Percentiles rank a stretch among this genome's conserved stretches.
Conservation (phyloP, 306 rosid species). For the Morella rubra region DNA sequence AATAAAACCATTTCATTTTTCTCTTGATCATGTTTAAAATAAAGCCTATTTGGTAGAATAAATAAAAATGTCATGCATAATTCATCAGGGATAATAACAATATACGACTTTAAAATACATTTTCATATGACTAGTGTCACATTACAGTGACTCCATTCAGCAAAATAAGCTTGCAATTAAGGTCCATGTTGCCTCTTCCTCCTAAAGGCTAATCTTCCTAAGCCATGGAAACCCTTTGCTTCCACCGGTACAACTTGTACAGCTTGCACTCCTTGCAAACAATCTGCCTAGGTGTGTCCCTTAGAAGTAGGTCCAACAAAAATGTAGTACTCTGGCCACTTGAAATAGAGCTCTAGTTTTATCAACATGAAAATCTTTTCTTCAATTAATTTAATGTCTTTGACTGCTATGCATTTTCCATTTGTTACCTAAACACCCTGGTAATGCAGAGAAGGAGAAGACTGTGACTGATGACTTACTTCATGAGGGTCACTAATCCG, state of each 20-base stretch:
- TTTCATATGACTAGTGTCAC: not conserved
- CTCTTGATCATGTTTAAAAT: slow-evolving; percentile 8
- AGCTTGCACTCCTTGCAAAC: not conserved
- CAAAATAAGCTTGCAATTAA: slow-evolving; percentile 17
- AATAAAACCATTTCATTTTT: slow-evolving; percentile 5
- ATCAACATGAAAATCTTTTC: slow-evolving; percentile 14
- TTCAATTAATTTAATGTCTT: not conserved
- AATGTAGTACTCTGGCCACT: slow-evolving; percentile 5
- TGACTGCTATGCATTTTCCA: slow-evolving; percentile 11
- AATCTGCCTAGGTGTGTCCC: no score
- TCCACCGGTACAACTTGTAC: not conserved
- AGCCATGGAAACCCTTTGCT: not conserved
- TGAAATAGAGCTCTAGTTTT: not conserved
- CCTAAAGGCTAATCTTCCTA: slow-evolving; percentile 1
- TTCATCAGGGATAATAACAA: slow-evolving; percentile 11
- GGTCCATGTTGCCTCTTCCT: slow-evolving; percentile 4
- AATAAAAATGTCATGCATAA: slow-evolving; percentile 15
- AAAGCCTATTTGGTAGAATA: not conserved
- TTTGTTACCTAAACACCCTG: slow-evolving; percentile 5
- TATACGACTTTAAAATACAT: slow-evolving; percentile 3
- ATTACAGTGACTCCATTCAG: not conserved
- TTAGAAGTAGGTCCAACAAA: slow-evolving; percentile 1
- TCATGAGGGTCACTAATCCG: slow-evolving; percentile 69
- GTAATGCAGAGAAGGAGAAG: slow-evolving; percentile 20
- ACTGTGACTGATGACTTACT: slow-evolving; percentile 52